Base-by-base conservation (phyloP, 176 grass and related monocot genomes). In the Ananas comosus region DNA sequence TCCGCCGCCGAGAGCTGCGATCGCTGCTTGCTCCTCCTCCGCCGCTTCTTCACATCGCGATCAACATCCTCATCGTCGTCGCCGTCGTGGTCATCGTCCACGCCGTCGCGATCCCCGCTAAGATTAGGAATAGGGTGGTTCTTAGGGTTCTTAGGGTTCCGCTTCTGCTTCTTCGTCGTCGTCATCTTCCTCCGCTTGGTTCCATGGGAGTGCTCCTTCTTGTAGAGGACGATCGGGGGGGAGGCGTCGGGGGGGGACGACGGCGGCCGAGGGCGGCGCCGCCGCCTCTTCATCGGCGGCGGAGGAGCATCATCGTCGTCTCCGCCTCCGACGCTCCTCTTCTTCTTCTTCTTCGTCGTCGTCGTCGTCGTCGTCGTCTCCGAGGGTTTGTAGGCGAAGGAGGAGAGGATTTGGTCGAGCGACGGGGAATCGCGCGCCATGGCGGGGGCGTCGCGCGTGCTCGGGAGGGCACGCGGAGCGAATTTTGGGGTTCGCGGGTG, bases 1-100 rank as follows among this genome's bases (percentile, higher is more conserved):
- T 72, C 74, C 13, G 80, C 50, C 1, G 51, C 29, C 9, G 17
- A 66, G 13, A 83, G 29, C 49, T 61, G 73, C 8, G 72, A 17
- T 9, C 48, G 10, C 22, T 48, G 65, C 22, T 53, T 70, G 24
- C 5, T 28, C 11, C 12, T 67, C 68, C 51, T 77, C 51, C 12
- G 11, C 64, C 19, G 14, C 54, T 59, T 59, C 54, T 18, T 59
- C 14, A 59, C n/a, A 14, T 59, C 19, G n/a, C 54, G n/a, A 14
- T 59, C 54, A 59, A 17, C 16, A 14, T 14, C 54, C 21, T 59
- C 54, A 59, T 18, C 12, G n/a, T 59, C 54, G 13, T 57, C 53
- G 33, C 7, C 33, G 33, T 42, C 33, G 33, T 42, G 33, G 33
- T 6, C 33, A 42, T 42, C 33, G 33, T 42, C 33, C 33, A 42